These are phyloP conservation scores for Plectranthus barbatus DNA, from an alignment of 257 asterid genomes.

Conservation along the genomic window DNA sequence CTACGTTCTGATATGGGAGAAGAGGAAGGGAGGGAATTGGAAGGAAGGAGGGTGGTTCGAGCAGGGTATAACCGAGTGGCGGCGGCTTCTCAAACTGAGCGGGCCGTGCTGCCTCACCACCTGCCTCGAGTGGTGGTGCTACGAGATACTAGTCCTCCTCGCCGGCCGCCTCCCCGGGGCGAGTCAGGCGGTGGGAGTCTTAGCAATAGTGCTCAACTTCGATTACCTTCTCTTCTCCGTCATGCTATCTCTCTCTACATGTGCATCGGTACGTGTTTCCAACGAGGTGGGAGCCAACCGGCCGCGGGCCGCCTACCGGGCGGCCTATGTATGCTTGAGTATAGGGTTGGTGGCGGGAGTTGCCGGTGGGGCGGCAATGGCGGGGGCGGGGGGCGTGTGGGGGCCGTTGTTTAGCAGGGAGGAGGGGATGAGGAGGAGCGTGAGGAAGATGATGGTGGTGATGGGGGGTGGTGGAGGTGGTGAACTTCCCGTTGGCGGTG, in stretches of 20 bases:
- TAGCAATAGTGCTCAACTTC: slow-evolving; percentile 68
- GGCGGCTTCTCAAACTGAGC: slow-evolving; percentile 33
- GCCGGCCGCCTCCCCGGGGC: slow-evolving; percentile 59
- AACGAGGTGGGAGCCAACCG: slow-evolving; percentile 68
- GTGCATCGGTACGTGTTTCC: slow-evolving; percentile 67
- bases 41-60: slow-evolving; percentile 78
- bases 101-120: slow-evolving; percentile 83
- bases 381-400: slow-evolving; percentile 49
- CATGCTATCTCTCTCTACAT: slow-evolving; percentile 66
- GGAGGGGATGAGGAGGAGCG: slow-evolving; percentile 32
- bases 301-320: slow-evolving; percentile 25
- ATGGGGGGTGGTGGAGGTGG: slow-evolving; percentile 62
- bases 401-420: slow-evolving; percentile 54
- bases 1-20: slow-evolving; percentile 37
- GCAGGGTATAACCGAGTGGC: slow-evolving; percentile 45
- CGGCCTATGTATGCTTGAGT: slow-evolving; percentile 34
- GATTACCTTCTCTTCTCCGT: slow-evolving; percentile 69
- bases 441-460: slow-evolving; percentile 42
- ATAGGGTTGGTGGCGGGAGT: slow-evolving; percentile 31
- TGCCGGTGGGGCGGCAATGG: slow-evolving; percentile 44
- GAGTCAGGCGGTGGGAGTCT: slow-evolving; percentile 40
- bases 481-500: slow-evolving; percentile 72
- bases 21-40: slow-evolving; percentile 37
- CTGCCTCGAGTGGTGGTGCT: slow-evolving; percentile 98
- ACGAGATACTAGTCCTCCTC: slow-evolving; percentile 59